These are phyloP conservation scores for Collybia sordida DNA, from an alignment of 768 basidiomycete species.

Conservation along the genomic window DNA sequence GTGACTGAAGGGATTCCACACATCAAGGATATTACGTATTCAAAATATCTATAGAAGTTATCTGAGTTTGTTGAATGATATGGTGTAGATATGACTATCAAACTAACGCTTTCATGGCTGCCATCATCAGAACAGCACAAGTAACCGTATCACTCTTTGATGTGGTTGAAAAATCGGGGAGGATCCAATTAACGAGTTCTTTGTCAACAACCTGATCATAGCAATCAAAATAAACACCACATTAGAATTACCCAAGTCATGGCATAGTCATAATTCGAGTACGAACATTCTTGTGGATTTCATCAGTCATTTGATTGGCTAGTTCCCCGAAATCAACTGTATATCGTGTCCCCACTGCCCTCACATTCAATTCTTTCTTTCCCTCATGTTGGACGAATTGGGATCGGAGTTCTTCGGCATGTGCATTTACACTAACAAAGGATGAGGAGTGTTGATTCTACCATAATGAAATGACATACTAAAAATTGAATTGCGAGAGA, in stretches of 20 bases:
- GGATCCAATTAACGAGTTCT: too few species aligned
- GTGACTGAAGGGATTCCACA: slow-evolving; percentile 24
- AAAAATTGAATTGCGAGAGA: slow-evolving; percentile 33
- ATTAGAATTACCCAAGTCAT: too few species aligned
- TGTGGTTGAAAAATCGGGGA: too few species aligned
- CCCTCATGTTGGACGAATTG: slow-evolving; percentile 34
- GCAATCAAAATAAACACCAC: too few species aligned
- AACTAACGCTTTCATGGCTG: too few species aligned
- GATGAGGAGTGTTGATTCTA: too few species aligned
- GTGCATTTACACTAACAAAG: slow-evolving; percentile 17
- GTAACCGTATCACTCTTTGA: too few species aligned
- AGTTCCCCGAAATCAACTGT: slow-evolving; percentile 29
- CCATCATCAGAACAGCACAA: too few species aligned
- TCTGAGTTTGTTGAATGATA: slow-evolving; percentile 3
- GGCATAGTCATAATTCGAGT: too few species aligned
- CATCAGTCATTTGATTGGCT: slow-evolving; percentile 23
- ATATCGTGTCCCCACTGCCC: slow-evolving; percentile 10
- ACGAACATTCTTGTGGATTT: slow-evolving; percentile 22
- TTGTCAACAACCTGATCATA: too few species aligned
- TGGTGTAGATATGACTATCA: too few species aligned
- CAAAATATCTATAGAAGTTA: slow-evolving; percentile 14
- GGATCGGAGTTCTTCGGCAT: slow-evolving; percentile 28
- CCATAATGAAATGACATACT: slow-evolving; percentile 17
- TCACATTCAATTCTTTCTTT: slow-evolving; percentile 27
- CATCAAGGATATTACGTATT: slow-evolving; percentile 3